These are phyloP conservation scores for Trichoderma orchidacearum DNA, from an alignment of 495 filamentous ascomycete species.

Conservation along the genomic window DNA sequence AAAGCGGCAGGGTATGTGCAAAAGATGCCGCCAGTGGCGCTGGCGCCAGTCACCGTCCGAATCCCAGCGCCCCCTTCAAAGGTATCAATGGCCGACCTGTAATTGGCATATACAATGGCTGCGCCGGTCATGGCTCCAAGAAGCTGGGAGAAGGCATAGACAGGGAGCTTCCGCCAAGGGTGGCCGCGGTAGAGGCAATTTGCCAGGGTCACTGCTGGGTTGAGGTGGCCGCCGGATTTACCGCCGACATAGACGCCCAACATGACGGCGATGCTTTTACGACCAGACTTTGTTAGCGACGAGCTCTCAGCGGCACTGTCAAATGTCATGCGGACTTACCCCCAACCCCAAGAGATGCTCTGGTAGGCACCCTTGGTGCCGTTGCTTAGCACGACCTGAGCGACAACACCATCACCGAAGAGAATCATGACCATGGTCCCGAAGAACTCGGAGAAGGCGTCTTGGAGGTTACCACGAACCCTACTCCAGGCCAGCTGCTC, in stretches of 20 bases:
- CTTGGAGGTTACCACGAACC: slow-evolving; percentile 30
- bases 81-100: slow-evolving; percentile 37
- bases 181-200: slow-evolving; percentile 48
- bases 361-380: slow-evolving; percentile 39
- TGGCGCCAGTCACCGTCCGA: slow-evolving; percentile 42
- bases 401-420: slow-evolving; percentile 49
- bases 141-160: slow-evolving; percentile 39
- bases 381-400: slow-evolving; percentile 42
- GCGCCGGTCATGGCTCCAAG: slow-evolving; percentile 42
- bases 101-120: slow-evolving; percentile 43
- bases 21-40: slow-evolving; percentile 50
- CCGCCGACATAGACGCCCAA: slow-evolving; percentile 50
- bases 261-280: slow-evolving; percentile 39
- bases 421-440: slow-evolving; percentile 49
- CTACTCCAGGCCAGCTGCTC: slow-evolving; percentile 25
- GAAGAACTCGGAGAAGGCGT: slow-evolving; percentile 50
- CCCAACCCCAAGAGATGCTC: slow-evolving; percentile 42
- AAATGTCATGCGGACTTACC: slow-evolving; percentile 22
- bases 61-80: slow-evolving; percentile 40
- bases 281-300: background rate
- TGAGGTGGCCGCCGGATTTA: slow-evolving; percentile 46
- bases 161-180: slow-evolving; percentile 45
- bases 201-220: slow-evolving; percentile 50
- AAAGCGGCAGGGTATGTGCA: slow-evolving; percentile 47
- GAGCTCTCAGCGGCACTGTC: background rate